Percentiles rank a stretch among this genome's conserved stretches.
Conservation (phyloP, 306 rosid genomes). For the Cyclanthera cordifolia region DNA sequence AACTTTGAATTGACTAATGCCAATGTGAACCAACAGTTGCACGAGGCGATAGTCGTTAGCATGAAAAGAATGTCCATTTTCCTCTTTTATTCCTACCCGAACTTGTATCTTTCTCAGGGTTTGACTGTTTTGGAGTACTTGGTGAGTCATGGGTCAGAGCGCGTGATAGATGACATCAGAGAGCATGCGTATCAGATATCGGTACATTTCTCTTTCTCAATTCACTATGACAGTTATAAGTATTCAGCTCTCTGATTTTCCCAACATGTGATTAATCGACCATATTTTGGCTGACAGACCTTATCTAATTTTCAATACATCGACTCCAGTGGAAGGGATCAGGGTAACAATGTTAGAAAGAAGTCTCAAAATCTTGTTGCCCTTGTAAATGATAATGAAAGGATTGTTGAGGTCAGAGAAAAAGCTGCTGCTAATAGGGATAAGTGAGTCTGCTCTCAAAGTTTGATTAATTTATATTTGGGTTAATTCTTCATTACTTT, state of each 20-base stretch:
- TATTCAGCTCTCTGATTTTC: slow-evolving; percentile 9
- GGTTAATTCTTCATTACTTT: slow-evolving; percentile 7
- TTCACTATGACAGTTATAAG: not conserved
- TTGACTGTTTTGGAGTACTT: slow-evolving; percentile 85
- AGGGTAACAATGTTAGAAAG: slow-evolving; percentile 84
- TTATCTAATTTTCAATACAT: slow-evolving; percentile 68
- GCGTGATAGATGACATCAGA: slow-evolving; percentile 84
- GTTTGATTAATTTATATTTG: not conserved
- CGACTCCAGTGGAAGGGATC: slow-evolving; percentile 87
- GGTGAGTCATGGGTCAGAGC: slow-evolving; percentile 92
- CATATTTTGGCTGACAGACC: slow-evolving; percentile 33
- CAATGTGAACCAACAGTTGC: not conserved
- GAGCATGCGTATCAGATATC: slow-evolving; percentile 97
- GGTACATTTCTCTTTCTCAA: slow-evolving; percentile 34
- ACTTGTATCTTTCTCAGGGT: slow-evolving; percentile 32
- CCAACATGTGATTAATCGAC: slow-evolving; percentile 5
- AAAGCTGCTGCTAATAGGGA: slow-evolving; percentile 84
- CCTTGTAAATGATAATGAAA: slow-evolving; percentile 83
- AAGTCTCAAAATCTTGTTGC: slow-evolving; percentile 70
- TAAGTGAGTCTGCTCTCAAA: slow-evolving; percentile 38
- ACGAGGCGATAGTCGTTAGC: too few species aligned
- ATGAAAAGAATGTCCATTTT: too few species aligned
- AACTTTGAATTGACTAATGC: not conserved
- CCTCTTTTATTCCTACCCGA: not conserved
- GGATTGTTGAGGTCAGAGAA: slow-evolving; percentile 69